Evolutionary conservation across 306 rosid genomes (phyloP).

Genomic region (Ormosia emarginata): DNA sequence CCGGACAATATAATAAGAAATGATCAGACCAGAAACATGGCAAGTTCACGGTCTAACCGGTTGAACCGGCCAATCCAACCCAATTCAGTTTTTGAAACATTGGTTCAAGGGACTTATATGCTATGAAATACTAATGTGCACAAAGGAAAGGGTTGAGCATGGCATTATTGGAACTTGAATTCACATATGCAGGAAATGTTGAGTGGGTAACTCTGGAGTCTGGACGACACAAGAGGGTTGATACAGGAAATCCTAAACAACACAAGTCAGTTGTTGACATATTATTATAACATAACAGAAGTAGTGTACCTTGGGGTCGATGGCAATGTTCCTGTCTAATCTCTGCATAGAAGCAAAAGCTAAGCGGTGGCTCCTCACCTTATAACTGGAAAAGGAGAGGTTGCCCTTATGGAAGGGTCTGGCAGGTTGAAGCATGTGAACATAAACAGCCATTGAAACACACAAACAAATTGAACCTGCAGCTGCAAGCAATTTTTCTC

Average conservation of each 20-base stretch:
- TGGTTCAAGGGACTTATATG: too few relatives aligned
- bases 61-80: too few relatives aligned
- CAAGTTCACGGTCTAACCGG: too few relatives aligned
- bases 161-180: background rate
- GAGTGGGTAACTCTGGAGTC: background rate
- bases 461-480: background rate
- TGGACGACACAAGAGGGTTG: background rate
- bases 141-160: background rate
- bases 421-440: slow-evolving; percentile 34
- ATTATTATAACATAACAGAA: too few relatives aligned
- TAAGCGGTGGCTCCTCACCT: slow-evolving; percentile 1
- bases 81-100: too few relatives aligned
- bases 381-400: slow-evolving; percentile 20
- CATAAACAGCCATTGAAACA: slow-evolving; percentile 32
- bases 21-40: too few relatives aligned
- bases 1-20: too few relatives aligned
- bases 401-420: slow-evolving; percentile 10
- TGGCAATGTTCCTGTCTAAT: background rate
- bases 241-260: background rate
- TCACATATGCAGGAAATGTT: background rate
- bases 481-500: background rate
- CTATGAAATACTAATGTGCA: background rate
- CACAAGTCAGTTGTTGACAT: too few relatives aligned
- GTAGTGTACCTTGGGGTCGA: slow-evolving; percentile 34
- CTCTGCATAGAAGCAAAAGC: slow-evolving; percentile 35